Percentiles rank a stretch among this genome's conserved stretches.
These are phyloP conservation scores for Athelia psychrophila DNA, from an alignment of 1,284 basidiomycete species.

Conservation along the genomic window DNA sequence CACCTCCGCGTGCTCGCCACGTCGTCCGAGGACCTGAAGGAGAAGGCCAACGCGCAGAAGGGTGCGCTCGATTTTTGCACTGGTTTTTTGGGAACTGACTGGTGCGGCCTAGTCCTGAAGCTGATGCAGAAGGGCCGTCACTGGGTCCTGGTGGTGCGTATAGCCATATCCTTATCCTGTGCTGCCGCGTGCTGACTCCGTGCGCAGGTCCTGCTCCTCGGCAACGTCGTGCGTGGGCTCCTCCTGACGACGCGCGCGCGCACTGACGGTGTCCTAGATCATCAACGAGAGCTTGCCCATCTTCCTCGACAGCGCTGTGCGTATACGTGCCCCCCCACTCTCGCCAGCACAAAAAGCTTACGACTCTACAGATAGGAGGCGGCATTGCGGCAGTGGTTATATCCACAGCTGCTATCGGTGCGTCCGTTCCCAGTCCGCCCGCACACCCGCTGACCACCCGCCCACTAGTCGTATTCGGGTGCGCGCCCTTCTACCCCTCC, in stretches of 20 bases:
- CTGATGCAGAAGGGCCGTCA: conserved; percentile 83
- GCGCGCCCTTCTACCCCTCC: conserved; percentile 32
- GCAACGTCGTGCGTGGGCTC: conserved; percentile 71
- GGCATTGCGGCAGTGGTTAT: conserved; percentile 83
- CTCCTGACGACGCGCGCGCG: background rate
- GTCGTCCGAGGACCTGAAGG: conserved; percentile 71
- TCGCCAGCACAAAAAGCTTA: background rate
- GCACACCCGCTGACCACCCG: conserved; percentile 1
- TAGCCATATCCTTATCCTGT: background rate
- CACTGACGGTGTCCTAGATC: conserved; percentile 46
- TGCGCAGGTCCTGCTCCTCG: conserved; percentile 69
- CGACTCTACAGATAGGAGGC: conserved; percentile 61
- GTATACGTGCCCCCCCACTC: conserved; percentile 29
- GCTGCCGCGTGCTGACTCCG: no score
- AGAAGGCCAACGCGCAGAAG: conserved; percentile 70
- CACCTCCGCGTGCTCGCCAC: conserved; percentile 85
- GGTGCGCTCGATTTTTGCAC: conserved; percentile 35
- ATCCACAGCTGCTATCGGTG: conserved; percentile 82
- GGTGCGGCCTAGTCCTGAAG: conserved; percentile 55
- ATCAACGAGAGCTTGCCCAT: conserved; percentile 94
- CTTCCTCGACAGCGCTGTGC: conserved; percentile 85
- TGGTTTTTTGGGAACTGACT: no score
- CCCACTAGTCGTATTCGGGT: conserved; percentile 76
- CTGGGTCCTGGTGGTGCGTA: conserved; percentile 89
- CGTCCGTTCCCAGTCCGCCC: conserved; percentile 18